phyloP scores from a whole-genome alignment of 2,329 filamentous ascomycete species.

The Penicillium sp. region DNA sequence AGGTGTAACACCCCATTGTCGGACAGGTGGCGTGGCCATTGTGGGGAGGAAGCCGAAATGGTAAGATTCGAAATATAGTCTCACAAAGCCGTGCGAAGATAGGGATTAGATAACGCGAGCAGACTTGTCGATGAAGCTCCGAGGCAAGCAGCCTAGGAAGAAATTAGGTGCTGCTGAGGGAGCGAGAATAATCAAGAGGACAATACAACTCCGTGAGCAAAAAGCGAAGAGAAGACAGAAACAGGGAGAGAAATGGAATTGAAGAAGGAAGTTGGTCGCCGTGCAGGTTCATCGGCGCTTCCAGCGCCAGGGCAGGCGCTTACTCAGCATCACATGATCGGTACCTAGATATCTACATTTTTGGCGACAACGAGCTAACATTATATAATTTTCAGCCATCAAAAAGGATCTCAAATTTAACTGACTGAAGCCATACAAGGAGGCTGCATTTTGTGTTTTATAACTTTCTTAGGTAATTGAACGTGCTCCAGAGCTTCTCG shows the following conservation, averaged over 20 bases:
- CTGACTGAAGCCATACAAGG: background rate
- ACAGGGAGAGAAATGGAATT: conserved; percentile 5
- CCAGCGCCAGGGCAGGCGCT: conserved; percentile 9
- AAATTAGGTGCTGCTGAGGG: background rate
- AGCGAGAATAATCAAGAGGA: background rate
- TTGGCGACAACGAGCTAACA: background rate
- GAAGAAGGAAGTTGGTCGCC: conserved; percentile 2
- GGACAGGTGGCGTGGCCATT: conserved; percentile 33
- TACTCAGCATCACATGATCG: conserved; percentile 19
- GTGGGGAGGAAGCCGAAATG: background rate
- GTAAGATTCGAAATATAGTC: background rate
- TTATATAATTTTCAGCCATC: background rate
- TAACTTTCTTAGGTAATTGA: background rate
- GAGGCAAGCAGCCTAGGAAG: background rate
- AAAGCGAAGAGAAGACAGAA: background rate
- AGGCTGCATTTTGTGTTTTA: background rate
- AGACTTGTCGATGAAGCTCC: background rate
- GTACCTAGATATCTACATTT: background rate
- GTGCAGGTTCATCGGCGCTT: conserved; percentile 12
- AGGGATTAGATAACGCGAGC: conserved; percentile 13
- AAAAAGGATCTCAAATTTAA: background rate
- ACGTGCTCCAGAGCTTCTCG: conserved; percentile 4
- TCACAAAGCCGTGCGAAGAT: conserved; percentile 7
- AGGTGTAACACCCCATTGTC: conserved; percentile 66
- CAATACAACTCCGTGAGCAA: background rate